Evolutionary conservation across 2,329 filamentous ascomycete genomes (phyloP).

Genomic region (Diaporthe citriasiana): DNA sequence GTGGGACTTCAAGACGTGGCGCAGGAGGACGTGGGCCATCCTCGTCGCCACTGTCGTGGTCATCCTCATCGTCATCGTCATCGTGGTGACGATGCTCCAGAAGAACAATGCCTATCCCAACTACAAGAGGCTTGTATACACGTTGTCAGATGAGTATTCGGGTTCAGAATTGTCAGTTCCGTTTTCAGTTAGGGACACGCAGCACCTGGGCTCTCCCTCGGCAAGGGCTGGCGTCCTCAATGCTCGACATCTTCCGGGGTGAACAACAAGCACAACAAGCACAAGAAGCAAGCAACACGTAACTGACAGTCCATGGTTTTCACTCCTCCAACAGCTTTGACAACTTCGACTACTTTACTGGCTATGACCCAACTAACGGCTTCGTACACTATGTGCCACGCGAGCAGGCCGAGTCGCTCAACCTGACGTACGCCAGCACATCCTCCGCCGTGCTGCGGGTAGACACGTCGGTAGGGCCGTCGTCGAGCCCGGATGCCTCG

Average conservation of each 20-base stretch:
- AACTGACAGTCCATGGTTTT: constrained; percentile 15
- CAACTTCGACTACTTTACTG: constrained; percentile 67
- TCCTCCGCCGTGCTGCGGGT: constrained; percentile 70
- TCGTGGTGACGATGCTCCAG: constrained; percentile 59
- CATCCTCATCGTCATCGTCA: constrained; percentile 62
- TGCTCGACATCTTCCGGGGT: not conserved
- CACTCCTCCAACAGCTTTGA: constrained; percentile 49
- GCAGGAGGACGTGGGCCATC: constrained; percentile 64
- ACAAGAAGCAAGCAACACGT: not conserved
- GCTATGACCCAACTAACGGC: constrained; percentile 64
- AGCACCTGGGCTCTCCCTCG: not conserved
- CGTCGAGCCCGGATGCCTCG: constrained; percentile 53
- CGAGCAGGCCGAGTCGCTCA: constrained; percentile 51
- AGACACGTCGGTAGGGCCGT: constrained; percentile 65
- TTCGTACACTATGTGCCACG: constrained; percentile 68
- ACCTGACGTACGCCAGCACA: constrained; percentile 72
- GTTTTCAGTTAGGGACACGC: constrained; percentile 1
- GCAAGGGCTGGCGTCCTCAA: not conserved
- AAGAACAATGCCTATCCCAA: constrained; percentile 60
- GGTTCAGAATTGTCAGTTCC: constrained; percentile 57
- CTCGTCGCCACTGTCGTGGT: constrained; percentile 53
- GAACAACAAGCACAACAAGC: not conserved
- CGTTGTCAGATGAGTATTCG: constrained; percentile 63
- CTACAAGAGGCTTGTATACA: constrained; percentile 63
- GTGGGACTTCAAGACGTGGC: constrained; percentile 65